A percentile compares a stretch with the other conserved stretches of the same genome.
Conservation (phyloP, 2,329 filamentous ascomycete species). For the Emergomyces africanus region DNA sequence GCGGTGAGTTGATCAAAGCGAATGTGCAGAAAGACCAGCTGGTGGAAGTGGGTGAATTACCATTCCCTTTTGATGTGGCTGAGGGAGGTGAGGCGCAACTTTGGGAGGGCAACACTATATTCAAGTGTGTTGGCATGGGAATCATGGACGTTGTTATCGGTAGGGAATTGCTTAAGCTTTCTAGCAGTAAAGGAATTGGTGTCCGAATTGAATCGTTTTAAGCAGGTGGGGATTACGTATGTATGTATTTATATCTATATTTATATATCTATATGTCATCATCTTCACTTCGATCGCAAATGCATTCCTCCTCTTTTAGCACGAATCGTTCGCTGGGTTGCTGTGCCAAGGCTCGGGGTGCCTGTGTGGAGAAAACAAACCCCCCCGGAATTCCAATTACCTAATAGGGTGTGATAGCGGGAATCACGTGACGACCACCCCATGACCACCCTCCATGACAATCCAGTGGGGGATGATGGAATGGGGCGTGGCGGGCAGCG, state of each 20-base stretch:
- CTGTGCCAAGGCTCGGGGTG: not conserved
- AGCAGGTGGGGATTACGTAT: not conserved
- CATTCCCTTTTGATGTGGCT: not conserved
- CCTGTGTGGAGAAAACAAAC: not conserved
- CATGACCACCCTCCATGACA: too few species aligned
- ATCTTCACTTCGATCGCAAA: too few species aligned
- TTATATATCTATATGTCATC: not conserved
- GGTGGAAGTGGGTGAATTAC: conserved; percentile 31
- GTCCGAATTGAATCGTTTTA: conserved; percentile 27
- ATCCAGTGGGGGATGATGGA: too few species aligned
- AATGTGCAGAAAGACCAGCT: conserved; percentile 25
- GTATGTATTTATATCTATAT: not conserved
- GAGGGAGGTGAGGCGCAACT: not conserved
- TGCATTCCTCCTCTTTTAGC: too few species aligned
- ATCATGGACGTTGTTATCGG: conserved; percentile 39
- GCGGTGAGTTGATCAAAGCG: conserved; percentile 35
- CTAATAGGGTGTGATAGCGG: not conserved
- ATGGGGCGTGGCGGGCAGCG: too few species aligned
- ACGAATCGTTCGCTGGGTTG: too few species aligned
- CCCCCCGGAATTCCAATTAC: not conserved
- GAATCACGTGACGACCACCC: not conserved
- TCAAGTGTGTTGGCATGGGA: conserved; percentile 40
- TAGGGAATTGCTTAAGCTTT: conserved; percentile 28
- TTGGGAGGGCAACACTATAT: conserved; percentile 30
- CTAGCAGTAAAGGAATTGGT: conserved; percentile 20